These are phyloP conservation scores for Alternaria alternata DNA, from an alignment of 2,329 filamentous ascomycete species.

Conservation along the genomic window DNA sequence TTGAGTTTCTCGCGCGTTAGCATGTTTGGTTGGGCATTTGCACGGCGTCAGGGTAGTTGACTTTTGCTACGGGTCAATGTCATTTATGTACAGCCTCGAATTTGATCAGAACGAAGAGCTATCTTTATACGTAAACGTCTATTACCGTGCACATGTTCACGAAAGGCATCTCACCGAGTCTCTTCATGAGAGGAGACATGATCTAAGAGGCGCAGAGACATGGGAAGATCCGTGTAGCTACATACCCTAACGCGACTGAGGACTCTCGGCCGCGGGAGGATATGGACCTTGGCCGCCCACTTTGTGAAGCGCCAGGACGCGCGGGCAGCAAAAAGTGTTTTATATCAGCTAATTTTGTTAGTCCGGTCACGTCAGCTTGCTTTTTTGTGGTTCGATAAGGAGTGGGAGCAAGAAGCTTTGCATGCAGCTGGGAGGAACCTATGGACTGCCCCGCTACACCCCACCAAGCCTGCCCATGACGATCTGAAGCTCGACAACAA, in stretches of 20 bases:
- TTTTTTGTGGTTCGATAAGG: constrained; percentile 39
- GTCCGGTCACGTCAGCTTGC: constrained; percentile 22
- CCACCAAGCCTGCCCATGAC: constrained; percentile 34
- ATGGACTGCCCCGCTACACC: constrained; percentile 27
- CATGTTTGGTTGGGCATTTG: constrained; percentile 31
- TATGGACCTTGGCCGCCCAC: constrained; percentile 11
- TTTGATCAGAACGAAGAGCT: constrained; percentile 9
- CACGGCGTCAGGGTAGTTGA: constrained; percentile 24
- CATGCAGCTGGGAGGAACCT: constrained; percentile 12
- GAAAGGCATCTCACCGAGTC: background rate
- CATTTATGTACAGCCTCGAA: constrained; percentile 7
- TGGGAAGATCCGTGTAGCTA: constrained; percentile 1
- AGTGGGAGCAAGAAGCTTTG: constrained; percentile 13
- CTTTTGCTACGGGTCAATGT: constrained; percentile 12
- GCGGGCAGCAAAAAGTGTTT: constrained; percentile 6
- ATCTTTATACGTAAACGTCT: background rate
- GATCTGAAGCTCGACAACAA: constrained; percentile 32
- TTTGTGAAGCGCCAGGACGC: background rate
- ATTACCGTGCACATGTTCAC: background rate
- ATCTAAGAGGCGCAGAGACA: background rate
- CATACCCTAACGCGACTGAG: background rate
- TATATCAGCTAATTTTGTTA: constrained; percentile 20
- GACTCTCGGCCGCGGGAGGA: constrained; percentile 37
- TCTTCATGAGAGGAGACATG: background rate
- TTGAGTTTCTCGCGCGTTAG: constrained; percentile 31